A percentile compares a stretch with the other conserved stretches of the same genome.
Conservation (phyloP, 2,329 filamentous ascomycete species). For the Cladobotryum protrusum region DNA sequence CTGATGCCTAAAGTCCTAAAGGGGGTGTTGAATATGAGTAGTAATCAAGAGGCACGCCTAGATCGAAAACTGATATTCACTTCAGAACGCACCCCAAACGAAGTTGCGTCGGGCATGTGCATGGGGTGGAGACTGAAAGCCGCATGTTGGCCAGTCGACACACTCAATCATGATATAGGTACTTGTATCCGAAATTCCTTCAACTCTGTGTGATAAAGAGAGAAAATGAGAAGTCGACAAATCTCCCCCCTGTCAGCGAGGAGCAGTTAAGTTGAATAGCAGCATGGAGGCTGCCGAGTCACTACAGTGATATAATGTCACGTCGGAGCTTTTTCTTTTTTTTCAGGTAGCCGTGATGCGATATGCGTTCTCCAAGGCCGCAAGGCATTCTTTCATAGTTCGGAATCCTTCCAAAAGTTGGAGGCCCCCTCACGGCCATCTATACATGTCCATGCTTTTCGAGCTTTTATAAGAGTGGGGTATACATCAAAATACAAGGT, state of each 20-base stretch:
- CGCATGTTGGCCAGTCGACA: background rate
- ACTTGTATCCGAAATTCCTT: too few species aligned
- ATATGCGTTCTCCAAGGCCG: too few species aligned
- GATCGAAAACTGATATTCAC: background rate
- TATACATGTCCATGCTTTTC: slow-evolving; percentile 4
- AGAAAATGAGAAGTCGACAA: background rate
- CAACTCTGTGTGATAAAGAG: too few species aligned
- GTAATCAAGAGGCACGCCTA: background rate
- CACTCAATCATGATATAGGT: too few species aligned
- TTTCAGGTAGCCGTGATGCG: too few species aligned
- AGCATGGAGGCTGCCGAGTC: too few species aligned
- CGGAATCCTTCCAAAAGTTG: too few species aligned
- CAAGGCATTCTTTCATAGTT: too few species aligned
- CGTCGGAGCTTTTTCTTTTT: too few species aligned
- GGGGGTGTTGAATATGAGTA: background rate
- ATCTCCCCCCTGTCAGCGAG: too few species aligned
- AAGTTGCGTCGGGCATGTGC: background rate
- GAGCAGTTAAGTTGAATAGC: too few species aligned
- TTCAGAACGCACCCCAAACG: background rate
- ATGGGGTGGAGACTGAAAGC: background rate
- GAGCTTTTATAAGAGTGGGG: slow-evolving; percentile 6
- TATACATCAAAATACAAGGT: slow-evolving; percentile 9
- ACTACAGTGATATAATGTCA: too few species aligned
- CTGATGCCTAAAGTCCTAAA: background rate
- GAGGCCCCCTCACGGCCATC: slow-evolving; percentile 4